A percentile compares a stretch with the other conserved stretches of the same genome.
Evolutionary conservation across 2,329 filamentous ascomycete genomes (phyloP).

Genomic region (Aspergillus udagawae): DNA sequence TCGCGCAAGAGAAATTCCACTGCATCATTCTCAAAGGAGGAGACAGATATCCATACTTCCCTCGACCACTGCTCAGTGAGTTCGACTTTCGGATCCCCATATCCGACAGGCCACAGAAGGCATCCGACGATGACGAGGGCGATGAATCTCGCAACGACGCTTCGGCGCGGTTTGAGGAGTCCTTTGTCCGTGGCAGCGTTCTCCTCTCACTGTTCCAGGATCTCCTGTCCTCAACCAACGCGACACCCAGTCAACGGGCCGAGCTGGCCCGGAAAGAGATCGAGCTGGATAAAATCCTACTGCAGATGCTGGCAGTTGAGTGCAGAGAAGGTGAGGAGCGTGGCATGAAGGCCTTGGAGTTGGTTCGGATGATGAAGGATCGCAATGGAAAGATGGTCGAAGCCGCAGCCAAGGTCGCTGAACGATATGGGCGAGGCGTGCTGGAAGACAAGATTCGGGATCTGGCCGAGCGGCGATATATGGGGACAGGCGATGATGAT

Average conservation of each 20-base stretch:
- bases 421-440: conserved; percentile 74
- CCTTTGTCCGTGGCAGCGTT: conserved; percentile 71
- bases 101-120: conserved; percentile 49
- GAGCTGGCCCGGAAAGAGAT: conserved; percentile 69
- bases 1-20: conserved; percentile 87
- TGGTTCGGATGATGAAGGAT: conserved; percentile 82
- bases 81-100: conserved; percentile 89
- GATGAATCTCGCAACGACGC: conserved; percentile 30
- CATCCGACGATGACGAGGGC: conserved; percentile 35
- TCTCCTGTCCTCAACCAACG: conserved; percentile 63
- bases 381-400: conserved; percentile 84
- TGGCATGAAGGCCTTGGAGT: conserved; percentile 90
- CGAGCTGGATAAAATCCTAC: conserved; percentile 81
- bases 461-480: conserved; percentile 66
- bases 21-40: conserved; percentile 98
- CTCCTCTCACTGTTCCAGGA: conserved; percentile 72
- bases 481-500: conserved; percentile 56
- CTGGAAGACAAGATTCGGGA: conserved; percentile 89
- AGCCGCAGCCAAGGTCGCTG: conserved; percentile 82
- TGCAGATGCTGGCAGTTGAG: conserved; percentile 85
- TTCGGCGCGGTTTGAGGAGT: conserved; percentile 64
- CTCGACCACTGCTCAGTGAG: conserved; percentile 81
- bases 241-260: conserved; percentile 60
- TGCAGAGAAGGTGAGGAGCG: conserved; percentile 89
- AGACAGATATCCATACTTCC: conserved; percentile 90